A percentile compares a stretch with the other conserved stretches of the same genome.
Conservation (phyloP, 139 green algal species). For the Trebouxia sp. region DNA sequence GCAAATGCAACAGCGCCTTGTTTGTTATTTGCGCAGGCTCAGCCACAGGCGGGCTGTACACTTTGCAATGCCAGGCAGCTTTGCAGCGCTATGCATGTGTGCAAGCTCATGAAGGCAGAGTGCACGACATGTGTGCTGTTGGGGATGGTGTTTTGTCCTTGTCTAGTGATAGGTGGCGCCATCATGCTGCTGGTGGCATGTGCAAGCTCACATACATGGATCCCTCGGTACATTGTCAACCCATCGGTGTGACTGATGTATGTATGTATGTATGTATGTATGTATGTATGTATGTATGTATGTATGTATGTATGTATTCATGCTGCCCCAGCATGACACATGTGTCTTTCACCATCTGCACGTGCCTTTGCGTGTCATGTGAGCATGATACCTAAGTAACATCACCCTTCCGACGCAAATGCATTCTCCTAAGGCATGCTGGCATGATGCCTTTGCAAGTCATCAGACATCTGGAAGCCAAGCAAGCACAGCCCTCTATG, state of each 20-base stretch:
- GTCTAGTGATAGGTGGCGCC: conserved; percentile 39
- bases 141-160: conserved; percentile 43
- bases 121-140: conserved; percentile 51
- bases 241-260: not conserved
- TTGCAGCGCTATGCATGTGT: conserved; percentile 56
- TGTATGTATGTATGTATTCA: not conserved
- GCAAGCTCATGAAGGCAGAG: conserved; percentile 30
- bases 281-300: not conserved
- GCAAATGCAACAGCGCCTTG: not conserved
- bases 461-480: too few relatives aligned
- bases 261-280: not conserved
- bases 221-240: conserved; percentile 6
- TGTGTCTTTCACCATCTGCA: not conserved
- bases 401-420: too few relatives aligned
- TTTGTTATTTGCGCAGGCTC: conserved; percentile 32
- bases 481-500: too few relatives aligned
- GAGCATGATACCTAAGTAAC: too few relatives aligned
- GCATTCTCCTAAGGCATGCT: too few relatives aligned
- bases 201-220: conserved; percentile 35
- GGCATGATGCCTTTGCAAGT: too few relatives aligned
- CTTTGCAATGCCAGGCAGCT: conserved; percentile 21
- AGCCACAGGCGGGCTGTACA: conserved; percentile 28
- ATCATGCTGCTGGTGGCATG: conserved; percentile 44
- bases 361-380: too few relatives aligned
- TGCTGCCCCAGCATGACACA: not conserved